Percentiles rank a stretch among this genome's conserved stretches.
Evolutionary conservation across 345 rosid species (phyloP).

Genomic region (Luvunga scandens): DNA sequence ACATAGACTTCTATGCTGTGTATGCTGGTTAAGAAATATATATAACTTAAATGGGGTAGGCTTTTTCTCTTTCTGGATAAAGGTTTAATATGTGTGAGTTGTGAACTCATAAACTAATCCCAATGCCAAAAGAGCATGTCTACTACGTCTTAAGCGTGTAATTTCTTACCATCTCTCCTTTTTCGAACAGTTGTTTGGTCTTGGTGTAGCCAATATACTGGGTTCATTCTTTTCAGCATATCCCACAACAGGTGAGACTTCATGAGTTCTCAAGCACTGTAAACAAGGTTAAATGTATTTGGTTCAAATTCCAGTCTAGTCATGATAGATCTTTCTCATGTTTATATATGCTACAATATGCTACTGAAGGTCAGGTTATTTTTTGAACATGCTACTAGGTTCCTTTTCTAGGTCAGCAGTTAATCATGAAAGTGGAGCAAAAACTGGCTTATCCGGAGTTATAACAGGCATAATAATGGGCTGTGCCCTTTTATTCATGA

Average conservation of each 20-base stretch:
- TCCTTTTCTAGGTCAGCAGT: constrained; percentile 99
- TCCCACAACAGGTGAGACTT: constrained; percentile 83
- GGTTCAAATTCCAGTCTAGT: background rate
- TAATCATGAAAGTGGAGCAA: constrained; percentile 94
- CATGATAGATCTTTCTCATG: background rate
- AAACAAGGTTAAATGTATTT: constrained; percentile 2
- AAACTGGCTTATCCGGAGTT: constrained; percentile 84
- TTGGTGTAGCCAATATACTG: constrained; percentile 85
- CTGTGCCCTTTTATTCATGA: constrained; percentile 86
- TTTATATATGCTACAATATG: background rate
- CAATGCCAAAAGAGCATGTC: background rate
- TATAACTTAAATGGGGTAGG: background rate
- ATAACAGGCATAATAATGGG: constrained; percentile 76
- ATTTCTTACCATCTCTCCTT: constrained; percentile 13
- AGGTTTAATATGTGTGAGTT: background rate
- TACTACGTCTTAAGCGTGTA: background rate
- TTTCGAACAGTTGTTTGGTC: constrained; percentile 80
- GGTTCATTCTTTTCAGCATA: constrained; percentile 91
- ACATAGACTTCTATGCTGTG: background rate
- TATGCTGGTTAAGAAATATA: background rate
- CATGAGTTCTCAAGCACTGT: constrained; percentile 19
- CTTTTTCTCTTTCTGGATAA: background rate
- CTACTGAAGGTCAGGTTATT: constrained; percentile 1
- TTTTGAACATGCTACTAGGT: constrained; percentile 49
- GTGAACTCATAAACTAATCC: background rate